These are phyloP conservation scores for Aegilops tauschii DNA, from an alignment of 176 grass and related monocot species.

Conservation along the genomic window DNA sequence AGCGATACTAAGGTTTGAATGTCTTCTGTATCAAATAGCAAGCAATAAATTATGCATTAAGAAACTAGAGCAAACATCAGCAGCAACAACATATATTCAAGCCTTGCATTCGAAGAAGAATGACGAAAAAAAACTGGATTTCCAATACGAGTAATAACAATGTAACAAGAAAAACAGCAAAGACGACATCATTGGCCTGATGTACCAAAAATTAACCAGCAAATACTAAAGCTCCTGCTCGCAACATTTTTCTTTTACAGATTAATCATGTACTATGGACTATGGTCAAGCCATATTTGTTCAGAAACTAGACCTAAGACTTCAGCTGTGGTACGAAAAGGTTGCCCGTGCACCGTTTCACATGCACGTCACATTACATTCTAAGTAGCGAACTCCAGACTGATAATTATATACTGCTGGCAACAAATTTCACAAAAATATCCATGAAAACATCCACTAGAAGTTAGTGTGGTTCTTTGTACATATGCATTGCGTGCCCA, in stretches of 20 bases:
- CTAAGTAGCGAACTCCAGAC: neutral
- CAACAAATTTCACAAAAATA: neutral
- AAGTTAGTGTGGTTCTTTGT: neutral
- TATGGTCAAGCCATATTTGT: neutral
- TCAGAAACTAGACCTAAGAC: neutral
- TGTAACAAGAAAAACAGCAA: neutral
- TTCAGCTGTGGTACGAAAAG: neutral
- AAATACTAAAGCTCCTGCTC: too few relatives aligned
- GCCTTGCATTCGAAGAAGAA: neutral
- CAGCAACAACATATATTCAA: neutral
- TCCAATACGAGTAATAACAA: neutral
- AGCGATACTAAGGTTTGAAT: neutral
- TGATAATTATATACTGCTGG: neutral
- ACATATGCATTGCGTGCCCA: neutral
- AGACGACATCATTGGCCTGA: neutral
- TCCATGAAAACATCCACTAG: neutral
- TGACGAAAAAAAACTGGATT: neutral
- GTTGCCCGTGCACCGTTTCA: neutral
- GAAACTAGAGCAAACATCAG: neutral
- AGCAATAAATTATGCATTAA: neutral
- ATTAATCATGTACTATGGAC: neutral
- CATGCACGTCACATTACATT: neutral
- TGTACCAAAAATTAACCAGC: neutral
- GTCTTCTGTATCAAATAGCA: neutral
- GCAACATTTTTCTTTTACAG: too few relatives aligned